Conservation (phyloP, 345 rosid species). For the Brassica rapa region DNA sequence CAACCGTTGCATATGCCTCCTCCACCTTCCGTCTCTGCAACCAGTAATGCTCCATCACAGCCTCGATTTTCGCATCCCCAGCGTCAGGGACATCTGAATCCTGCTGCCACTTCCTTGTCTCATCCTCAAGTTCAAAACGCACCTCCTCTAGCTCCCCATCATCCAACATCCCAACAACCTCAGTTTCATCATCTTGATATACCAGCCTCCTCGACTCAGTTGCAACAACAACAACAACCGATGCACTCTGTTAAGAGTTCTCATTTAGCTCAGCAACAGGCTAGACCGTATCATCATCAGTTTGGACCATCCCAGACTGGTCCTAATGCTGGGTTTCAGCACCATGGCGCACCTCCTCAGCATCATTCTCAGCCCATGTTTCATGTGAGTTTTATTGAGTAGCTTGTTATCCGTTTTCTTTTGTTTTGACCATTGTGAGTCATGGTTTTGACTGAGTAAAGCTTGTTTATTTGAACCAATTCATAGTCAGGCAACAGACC, state of each 20-base stretch:
- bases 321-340: constrained; percentile 67
- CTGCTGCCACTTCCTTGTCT: constrained; percentile 49
- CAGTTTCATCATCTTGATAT: constrained; percentile 63
- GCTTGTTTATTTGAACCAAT: constrained; percentile 34
- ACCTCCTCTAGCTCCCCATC: constrained; percentile 55
- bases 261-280: constrained; percentile 64
- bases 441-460: constrained; percentile 11
- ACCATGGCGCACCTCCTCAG: constrained; percentile 63
- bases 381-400: constrained; percentile 61
- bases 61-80: constrained; percentile 62
- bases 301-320: constrained; percentile 63
- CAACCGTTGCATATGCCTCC: no score
- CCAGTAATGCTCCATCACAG: constrained; percentile 55
- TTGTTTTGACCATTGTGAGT: not conserved
- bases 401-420: constrained; percentile 5
- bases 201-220: constrained; percentile 59
- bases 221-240: constrained; percentile 62
- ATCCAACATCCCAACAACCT: constrained; percentile 58
- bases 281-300: constrained; percentile 71
- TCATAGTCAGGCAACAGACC: constrained; percentile 57
- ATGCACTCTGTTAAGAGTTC: constrained; percentile 55
- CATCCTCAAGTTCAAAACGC: constrained; percentile 57
- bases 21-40: constrained; percentile 48
- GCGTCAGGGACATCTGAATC: constrained; percentile 64
- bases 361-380: constrained; percentile 36